Evolutionary conservation across 495 filamentous ascomycete genomes (phyloP), one percentile per base, ranked within the genome.

Genomic region (Collariella sp.): DNA sequence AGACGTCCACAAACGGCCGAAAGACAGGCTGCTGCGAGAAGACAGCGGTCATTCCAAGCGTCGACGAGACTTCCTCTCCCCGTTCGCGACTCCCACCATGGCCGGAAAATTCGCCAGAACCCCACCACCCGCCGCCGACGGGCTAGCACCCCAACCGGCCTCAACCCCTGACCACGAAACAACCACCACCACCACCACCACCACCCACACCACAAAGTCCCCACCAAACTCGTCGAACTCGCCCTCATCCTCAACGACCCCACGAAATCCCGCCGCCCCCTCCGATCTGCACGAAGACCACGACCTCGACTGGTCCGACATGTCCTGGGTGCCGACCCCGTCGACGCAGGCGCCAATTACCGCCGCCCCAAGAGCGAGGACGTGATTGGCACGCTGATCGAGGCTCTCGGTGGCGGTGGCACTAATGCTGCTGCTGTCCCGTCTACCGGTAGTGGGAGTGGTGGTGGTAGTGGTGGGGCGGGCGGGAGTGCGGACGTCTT

Each of bases 321-420:
- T 94, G 81, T 79, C 80, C 50, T 99, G 93, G 93, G 74, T 85
- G 16, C 93, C 1, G 87, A 95, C 62, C 93, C 93, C 2, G 79
- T 95, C 23, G 93, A 99, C 66, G 94, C 93, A 1, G 89, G 87
- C 15, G 86, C 88, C 7, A 91, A 94, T 59, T 97, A 94, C 70
- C 86, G 84, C 61, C 85, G 88, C 44, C 84, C 85, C n/a, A 91
- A 90, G 67, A 84, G 79, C 44, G 83, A 87, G 46, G 93, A 97
- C 66, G 86, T 97, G n/a, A 87, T 97, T 31, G 88, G 89, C 22
- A 93, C 86, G 33, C 73, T 98, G 23, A 87, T 96, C 52, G 85
- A 79, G 94, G 1, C 89, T 93, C 56, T 4, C 26, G 26, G 26
- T 9, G 26, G 26, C 26, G 9, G 26, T 4, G 26, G 26, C 4